Evolutionary conservation across 352 stramenopile genomes (phyloP), one percentile per base, ranked within the genome.

Genomic region (Phytophthora macrochlamydospora): DNA sequence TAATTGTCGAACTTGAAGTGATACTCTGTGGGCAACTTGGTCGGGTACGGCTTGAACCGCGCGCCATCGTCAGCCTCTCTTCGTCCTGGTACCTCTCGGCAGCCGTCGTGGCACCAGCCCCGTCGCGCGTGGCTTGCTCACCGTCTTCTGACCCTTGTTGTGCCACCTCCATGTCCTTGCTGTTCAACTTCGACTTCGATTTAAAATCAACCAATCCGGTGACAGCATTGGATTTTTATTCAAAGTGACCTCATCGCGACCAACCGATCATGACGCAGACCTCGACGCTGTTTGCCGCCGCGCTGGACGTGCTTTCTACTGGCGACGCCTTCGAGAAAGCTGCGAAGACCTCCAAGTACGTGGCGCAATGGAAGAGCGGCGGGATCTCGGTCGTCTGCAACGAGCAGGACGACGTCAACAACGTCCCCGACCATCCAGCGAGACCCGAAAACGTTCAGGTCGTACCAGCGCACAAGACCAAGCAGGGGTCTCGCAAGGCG

Each of bases 401-500:
- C 53, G 62, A 71, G 9, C n/a, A 64, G 1, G 77, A 85, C 51
- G 71, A 83, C 38, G 57, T 81, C 49, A 67, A 66, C 52, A 67
- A 55, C 49, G 69, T 85, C 13, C 79, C 79, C 4, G 70, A 83
- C 38, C 71, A 78, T 30, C 81, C 81, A 2, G 60, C 75, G 4
- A 74, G 81, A 12, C 79, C 79, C 11, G 66, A 67, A 7, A 76
- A 85, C 32, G 73, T 90, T 32, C n/a, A 70, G 37, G 67, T 84
- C 14, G 77, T 87, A 44, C 67, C 68, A 24, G 58, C 59, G 9
- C 28, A 82, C 38, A 79, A 85, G 60, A 64, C 73, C 33, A 87
- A 86, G 42, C 76, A 83, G 33, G 73, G 76, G 42, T 85, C 73
- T 7, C 75, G 72, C 51, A 83, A 80, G 50, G 72, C 75, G 33